These are phyloP conservation scores for Rubroboletus satanas DNA, from an alignment of 768 basidiomycete genomes.

Conservation along the genomic window DNA sequence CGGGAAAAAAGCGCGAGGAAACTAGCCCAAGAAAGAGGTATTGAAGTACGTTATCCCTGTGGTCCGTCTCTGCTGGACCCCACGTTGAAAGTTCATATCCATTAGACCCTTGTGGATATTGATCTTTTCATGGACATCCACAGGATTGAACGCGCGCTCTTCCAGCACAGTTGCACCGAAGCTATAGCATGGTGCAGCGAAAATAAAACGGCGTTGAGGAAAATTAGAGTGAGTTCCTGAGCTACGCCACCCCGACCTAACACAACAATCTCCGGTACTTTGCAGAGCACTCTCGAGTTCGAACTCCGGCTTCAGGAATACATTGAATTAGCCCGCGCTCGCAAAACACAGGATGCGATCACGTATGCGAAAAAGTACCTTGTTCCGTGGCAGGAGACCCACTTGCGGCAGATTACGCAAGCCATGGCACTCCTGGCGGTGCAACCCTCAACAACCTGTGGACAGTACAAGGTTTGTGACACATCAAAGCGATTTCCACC, in stretches of 20 bases:
- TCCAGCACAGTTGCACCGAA: constrained; percentile 74
- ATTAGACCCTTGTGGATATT: constrained; percentile 81
- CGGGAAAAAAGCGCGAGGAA: constrained; percentile 71
- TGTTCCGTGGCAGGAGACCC: constrained; percentile 76
- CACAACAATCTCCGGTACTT: constrained; percentile 16
- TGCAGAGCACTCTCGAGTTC: constrained; percentile 91
- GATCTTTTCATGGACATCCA: constrained; percentile 88
- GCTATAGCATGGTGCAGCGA: constrained; percentile 95
- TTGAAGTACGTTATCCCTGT: constrained; percentile 58
- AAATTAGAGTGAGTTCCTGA: constrained; percentile 64
- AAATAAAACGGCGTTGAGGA: constrained; percentile 88
- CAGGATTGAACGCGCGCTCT: constrained; percentile 79
- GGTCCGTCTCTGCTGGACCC: constrained; percentile 10
- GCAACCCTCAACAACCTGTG: constrained; percentile 62
- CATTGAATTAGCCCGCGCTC: constrained; percentile 79
- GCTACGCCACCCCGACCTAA: constrained; percentile 7
- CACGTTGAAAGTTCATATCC: constrained; percentile 18
- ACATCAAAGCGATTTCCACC: background rate
- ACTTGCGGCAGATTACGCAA: constrained; percentile 71
- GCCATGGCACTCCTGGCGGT: constrained; percentile 77
- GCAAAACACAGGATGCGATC: constrained; percentile 72
- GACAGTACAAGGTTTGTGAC: constrained; percentile 71
- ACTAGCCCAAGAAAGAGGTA: constrained; percentile 70
- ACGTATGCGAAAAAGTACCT: constrained; percentile 81
- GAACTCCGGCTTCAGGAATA: constrained; percentile 94